Conservation (phyloP, 2,329 filamentous ascomycete genomes). For the Ceratocystiopsis sp. region DNA sequence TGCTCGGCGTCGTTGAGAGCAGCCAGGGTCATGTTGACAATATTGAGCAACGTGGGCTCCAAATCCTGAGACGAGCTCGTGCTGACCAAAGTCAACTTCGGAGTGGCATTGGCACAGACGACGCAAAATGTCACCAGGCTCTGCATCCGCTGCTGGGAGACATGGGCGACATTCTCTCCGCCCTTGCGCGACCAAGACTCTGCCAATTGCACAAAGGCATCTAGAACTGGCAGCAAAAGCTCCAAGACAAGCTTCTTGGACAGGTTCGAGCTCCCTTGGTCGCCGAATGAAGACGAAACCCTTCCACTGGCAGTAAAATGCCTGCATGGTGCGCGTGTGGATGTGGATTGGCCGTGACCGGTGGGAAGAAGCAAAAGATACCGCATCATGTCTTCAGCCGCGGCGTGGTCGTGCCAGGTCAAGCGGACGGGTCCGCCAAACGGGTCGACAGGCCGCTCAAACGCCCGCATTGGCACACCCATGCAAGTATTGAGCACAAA, state of each 20-base stretch:
- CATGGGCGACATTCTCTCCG: conserved; percentile 27
- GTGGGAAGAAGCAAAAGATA: conserved; percentile 37
- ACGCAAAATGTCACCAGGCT: conserved; percentile 33
- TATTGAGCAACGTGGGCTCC: conserved; percentile 23
- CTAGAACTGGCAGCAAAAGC: conserved; percentile 33
- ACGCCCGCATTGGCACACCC: conserved; percentile 25
- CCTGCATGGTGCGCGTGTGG: too few relatives aligned
- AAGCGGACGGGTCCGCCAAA: conserved; percentile 33
- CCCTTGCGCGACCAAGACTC: conserved; percentile 27
- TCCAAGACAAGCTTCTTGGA: conserved; percentile 36
- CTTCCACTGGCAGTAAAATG: too few relatives aligned
- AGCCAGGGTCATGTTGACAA: conserved; percentile 24
- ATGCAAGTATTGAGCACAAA: conserved; percentile 55
- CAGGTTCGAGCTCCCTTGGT: conserved; percentile 17
- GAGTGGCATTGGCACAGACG: conserved; percentile 27
- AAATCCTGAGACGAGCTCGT: conserved; percentile 31
- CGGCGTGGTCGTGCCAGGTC: conserved; percentile 26
- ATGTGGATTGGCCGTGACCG: too few relatives aligned
- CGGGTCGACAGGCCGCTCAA: conserved; percentile 16
- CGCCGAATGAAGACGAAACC: not conserved
- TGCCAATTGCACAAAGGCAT: conserved; percentile 29
- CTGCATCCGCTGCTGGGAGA: conserved; percentile 35
- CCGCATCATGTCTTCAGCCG: conserved; percentile 26
- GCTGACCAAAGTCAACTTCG: conserved; percentile 29
- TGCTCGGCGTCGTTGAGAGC: conserved; percentile 27